Base-by-base conservation (phyloP, 1,139 yeast species). In the Geotrichum cucujoidarum region DNA sequence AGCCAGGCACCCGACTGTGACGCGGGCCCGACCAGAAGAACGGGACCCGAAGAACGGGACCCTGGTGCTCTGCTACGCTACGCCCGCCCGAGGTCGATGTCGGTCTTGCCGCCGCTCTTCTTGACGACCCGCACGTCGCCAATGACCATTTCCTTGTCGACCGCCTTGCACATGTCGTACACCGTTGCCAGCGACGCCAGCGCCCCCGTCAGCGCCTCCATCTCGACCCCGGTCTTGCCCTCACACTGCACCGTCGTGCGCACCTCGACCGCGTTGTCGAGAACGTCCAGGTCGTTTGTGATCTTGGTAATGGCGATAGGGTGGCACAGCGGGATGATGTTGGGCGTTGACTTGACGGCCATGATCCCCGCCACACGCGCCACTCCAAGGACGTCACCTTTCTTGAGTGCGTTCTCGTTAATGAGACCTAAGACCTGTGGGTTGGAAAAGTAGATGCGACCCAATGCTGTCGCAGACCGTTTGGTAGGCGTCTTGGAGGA, bases 111-210 rank as follows among this genome's bases (percentile, higher is more conserved):
- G 6, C 79, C 79, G 2, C 47, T 46, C 53, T 75, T 75, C 20
- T 58, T 58, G 8, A 65, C 52, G 0, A 75, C 75, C 42, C 60
- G 58, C 5, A 74, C 63, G 25, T 63, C 64, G 0, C 58, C 55
- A 2, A 75, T 65, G 2, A 59, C 58, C 78, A 75, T 75, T 24
- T 56, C 56, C 55, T 71, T 68, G 55, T 75, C 80, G n/a, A 73
- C 75, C 0, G 78, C 77, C 55, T 75, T 75, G 56, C 78, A 75
- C 80, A 75, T 75, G 55, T 75, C 80, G 51, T 75, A 75, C n/a
- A 75, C 62, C 7, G 78, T 74, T 29, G 70, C 60, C 39, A 75
- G 58, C 1, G 75, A 62, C 7, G 69, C 63, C 34, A 66, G 63
- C 7, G 67, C 72, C 0, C 79, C 79, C 1, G 68, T 63, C 22